Percentiles rank a stretch among this genome's conserved stretches.
phyloP scores from a whole-genome alignment of 768 basidiomycete genomes.

The Hypholoma sublateritium region DNA sequence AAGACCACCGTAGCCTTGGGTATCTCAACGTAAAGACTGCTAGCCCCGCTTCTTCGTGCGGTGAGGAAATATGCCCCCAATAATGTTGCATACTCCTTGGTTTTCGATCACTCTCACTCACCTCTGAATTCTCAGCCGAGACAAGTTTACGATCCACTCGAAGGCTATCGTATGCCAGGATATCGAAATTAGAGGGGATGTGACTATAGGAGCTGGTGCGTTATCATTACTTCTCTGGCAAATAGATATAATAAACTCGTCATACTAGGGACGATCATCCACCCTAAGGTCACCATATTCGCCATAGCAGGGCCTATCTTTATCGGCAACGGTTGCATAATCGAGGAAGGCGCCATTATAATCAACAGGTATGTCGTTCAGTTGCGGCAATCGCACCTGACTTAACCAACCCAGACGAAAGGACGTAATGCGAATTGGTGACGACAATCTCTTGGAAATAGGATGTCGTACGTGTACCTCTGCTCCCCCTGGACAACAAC shows the following conservation, averaged over 20 bases:
- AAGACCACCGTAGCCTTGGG: not conserved
- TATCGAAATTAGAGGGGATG: slow-evolving; percentile 91
- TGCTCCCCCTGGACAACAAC: not conserved
- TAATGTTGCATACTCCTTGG: slow-evolving; percentile 28
- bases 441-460: slow-evolving; percentile 93
- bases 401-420: slow-evolving; percentile 47
- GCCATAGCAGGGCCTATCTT: slow-evolving; percentile 90
- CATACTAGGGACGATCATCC: slow-evolving; percentile 74
- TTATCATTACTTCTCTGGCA: not conserved
- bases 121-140: slow-evolving; percentile 52
- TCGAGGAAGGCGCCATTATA: slow-evolving; percentile 89
- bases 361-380: slow-evolving; percentile 66
- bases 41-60: not conserved
- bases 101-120: not conserved
- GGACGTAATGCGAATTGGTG: slow-evolving; percentile 90
- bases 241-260: not conserved
- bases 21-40: not conserved
- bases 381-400: not conserved
- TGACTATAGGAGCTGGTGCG: slow-evolving; percentile 84
- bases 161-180: slow-evolving; percentile 91
- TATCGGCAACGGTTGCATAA: slow-evolving; percentile 84
- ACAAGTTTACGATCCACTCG: slow-evolving; percentile 88
- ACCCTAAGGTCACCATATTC: slow-evolving; percentile 92
- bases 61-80: slow-evolving; percentile 29
- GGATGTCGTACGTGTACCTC: slow-evolving; percentile 70